Base-by-base conservation (phyloP, 2,329 filamentous ascomycete genomes). In the Fusarium coffeatum region DNA sequence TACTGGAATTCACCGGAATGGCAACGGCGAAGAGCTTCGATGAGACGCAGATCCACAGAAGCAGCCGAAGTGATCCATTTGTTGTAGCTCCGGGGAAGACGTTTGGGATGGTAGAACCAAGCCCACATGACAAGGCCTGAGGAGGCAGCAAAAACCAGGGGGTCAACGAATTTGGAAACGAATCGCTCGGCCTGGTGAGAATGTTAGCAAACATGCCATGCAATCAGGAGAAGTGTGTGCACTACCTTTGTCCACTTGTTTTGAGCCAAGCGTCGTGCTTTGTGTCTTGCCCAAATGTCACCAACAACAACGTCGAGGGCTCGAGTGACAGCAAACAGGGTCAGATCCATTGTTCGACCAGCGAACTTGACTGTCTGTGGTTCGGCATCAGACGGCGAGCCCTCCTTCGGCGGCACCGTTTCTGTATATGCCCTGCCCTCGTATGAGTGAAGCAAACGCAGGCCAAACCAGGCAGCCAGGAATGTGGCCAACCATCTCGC, bases 111-210 rank as follows among this genome's bases (percentile, higher is more conserved):
- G 81, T 95, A 97, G 77, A 97, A 90, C 92, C 92, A 97, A 20
- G 92, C 87, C 91, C 92, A 95, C 93, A 97, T 97, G 71, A 97
- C 90, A 40, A 93, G 81, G 23, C 90, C 91, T 41, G 88, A 89
- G 22, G 92, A 94, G 34, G 86, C 78, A 46, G 91, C 88, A 78
- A 97, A 97, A 20, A 94, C 81, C 8, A 87, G 80, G 6, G 92
- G 87, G 75, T 95, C 91, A n/a, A 88, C 73, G 42, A 80, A 72
- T 8, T 68, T 75, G 34, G 81, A 81, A 25, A 82, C 64, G 41
- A 79, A 63, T 49, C 79, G 68, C 57, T 82, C 79, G 18, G 64
- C 45, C 79, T 80, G 42, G 65, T 48, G 65, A 40, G 28, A 30
- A 40, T 27, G 56, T 76, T 46, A 76, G 74, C 34, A 34, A 40